phyloP scores from a whole-genome alignment of 192 early-diverging fungal species.

The Backusella tuberculispora region DNA sequence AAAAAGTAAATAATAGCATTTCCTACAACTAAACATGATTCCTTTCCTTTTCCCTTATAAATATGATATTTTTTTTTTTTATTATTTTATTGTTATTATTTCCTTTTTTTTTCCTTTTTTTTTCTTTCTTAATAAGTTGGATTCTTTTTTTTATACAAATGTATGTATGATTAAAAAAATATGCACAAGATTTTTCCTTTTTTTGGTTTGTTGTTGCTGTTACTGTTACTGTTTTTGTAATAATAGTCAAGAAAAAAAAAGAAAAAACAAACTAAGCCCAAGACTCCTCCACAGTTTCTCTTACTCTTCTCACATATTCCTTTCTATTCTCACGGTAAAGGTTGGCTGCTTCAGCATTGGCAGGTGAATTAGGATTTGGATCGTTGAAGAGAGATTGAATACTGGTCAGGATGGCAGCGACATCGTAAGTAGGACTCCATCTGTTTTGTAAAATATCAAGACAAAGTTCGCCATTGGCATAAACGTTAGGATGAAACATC shows the following conservation, averaged over 20 bases:
- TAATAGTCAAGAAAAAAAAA: neutral
- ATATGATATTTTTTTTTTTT: no score
- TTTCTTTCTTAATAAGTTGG: no score
- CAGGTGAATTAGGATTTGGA: constrained; percentile 95
- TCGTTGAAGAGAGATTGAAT: constrained; percentile 97
- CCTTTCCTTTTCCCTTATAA: no score
- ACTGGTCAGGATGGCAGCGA: constrained; percentile 90
- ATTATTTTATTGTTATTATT: no score
- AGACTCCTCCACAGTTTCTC: constrained; percentile 88
- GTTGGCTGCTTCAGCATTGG: constrained; percentile 95
- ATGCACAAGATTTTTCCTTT: constrained; percentile 1
- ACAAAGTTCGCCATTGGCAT: constrained; percentile 96
- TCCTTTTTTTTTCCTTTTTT: no score
- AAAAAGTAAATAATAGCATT: neutral
- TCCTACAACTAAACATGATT: neutral
- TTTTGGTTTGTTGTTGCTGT: neutral
- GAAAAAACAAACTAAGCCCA: constrained; percentile 63
- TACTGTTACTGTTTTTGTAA: neutral
- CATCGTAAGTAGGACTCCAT: constrained; percentile 97
- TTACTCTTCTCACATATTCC: constrained; percentile 89
- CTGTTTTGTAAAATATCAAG: constrained; percentile 98
- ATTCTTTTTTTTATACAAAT: no score
- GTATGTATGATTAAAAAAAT: neutral
- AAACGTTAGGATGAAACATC: constrained; percentile 99
- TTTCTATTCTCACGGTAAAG: constrained; percentile 92